A percentile compares a stretch with the other conserved stretches of the same genome.
Conservation (phyloP, 208 protist genomes). For the Lotmaria passim region DNA sequence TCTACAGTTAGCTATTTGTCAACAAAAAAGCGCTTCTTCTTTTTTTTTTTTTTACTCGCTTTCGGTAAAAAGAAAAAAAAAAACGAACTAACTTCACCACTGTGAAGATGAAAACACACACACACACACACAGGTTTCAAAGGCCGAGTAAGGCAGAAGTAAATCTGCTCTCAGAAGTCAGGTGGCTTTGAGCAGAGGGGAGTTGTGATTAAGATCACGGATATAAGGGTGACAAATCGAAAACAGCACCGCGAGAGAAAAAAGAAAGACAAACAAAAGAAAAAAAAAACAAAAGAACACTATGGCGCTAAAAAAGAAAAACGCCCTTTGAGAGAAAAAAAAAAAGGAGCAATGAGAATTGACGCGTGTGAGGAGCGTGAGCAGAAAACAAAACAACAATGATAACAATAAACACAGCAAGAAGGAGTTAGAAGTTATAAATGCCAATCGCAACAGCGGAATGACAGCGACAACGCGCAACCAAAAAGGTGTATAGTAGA, state of each 20-base stretch:
- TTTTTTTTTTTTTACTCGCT: too few relatives aligned
- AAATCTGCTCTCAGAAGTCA: too few relatives aligned
- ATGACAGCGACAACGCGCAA: background rate
- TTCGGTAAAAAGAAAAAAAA: too few relatives aligned
- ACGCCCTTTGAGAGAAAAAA: background rate
- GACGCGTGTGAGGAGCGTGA: too few relatives aligned
- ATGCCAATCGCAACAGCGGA: background rate
- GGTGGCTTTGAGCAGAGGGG: too few relatives aligned
- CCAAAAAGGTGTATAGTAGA: background rate
- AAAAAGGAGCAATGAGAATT: background rate
- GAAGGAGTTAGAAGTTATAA: background rate
- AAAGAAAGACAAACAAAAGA: conserved; percentile 9
- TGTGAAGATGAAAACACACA: too few relatives aligned
- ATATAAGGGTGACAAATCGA: background rate
- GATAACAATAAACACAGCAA: conserved; percentile 6
- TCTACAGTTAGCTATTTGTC: too few relatives aligned
- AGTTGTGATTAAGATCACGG: background rate
- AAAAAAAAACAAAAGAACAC: conserved; percentile 19
- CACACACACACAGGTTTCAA: too few relatives aligned
- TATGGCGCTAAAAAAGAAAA: conserved; percentile 21
- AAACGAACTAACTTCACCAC: too few relatives aligned
- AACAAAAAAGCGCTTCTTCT: too few relatives aligned
- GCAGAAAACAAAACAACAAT: conserved; percentile 16
- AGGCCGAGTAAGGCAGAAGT: too few relatives aligned
- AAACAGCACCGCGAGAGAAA: background rate